These are phyloP conservation scores for Nothophoma quercina DNA, from an alignment of 2,329 filamentous ascomycete species.

Conservation along the genomic window DNA sequence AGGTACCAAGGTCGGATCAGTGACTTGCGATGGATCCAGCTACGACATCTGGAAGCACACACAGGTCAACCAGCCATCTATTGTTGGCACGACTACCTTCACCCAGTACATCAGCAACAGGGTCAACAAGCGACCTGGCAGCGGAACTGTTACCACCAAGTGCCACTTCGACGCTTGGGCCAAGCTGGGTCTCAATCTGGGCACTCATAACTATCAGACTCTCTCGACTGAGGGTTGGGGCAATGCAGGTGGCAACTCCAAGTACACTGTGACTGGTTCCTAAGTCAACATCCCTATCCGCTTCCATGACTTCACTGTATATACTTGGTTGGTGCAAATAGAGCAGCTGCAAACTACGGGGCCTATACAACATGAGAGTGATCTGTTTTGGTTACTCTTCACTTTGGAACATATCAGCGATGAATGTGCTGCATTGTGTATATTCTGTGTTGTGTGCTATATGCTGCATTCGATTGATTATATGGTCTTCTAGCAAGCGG, in stretches of 20 bases:
- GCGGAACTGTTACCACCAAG: conserved; percentile 40
- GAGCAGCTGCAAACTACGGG: too few relatives aligned
- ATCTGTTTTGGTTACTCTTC: too few relatives aligned
- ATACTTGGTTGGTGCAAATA: too few relatives aligned
- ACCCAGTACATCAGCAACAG: conserved; percentile 58
- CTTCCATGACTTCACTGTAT: background rate
- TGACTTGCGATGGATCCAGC: conserved; percentile 39
- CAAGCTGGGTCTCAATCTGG: conserved; percentile 35
- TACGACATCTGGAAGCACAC: conserved; percentile 44
- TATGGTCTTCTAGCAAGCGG: background rate
- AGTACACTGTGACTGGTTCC: conserved; percentile 35
- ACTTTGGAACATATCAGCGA: too few relatives aligned
- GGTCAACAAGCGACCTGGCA: conserved; percentile 33
- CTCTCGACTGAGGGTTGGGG: conserved; percentile 40
- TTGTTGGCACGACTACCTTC: conserved; percentile 58
- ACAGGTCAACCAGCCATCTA: conserved; percentile 55
- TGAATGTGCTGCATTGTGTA: too few relatives aligned
- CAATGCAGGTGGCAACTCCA: conserved; percentile 36
- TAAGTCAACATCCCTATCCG: background rate
- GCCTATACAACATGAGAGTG: too few relatives aligned
- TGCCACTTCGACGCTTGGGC: conserved; percentile 44
- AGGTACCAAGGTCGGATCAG: conserved; percentile 35
- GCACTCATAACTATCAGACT: conserved; percentile 41
- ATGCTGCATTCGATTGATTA: background rate
- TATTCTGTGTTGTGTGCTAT: too few relatives aligned